These are phyloP conservation scores for Aspergillus neotritici DNA, from an alignment of 2,329 filamentous ascomycete genomes.

Conservation along the genomic window DNA sequence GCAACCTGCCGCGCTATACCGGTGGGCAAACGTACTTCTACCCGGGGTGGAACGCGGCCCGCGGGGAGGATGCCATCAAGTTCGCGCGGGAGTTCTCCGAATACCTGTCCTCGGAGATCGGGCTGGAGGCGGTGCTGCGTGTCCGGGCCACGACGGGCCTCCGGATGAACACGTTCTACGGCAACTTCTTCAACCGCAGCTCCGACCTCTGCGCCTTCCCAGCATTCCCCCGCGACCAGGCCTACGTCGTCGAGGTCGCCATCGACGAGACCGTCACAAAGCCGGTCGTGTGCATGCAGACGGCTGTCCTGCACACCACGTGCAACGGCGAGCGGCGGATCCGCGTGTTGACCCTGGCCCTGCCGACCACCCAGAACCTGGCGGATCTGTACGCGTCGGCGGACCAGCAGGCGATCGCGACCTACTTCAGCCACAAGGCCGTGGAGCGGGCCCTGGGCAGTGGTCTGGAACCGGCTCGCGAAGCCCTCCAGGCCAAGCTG, in stretches of 20 bases:
- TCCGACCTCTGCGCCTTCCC: conserved; percentile 97
- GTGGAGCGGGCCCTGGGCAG: conserved; percentile 82
- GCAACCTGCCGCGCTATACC: conserved; percentile 91
- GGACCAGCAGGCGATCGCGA: conserved; percentile 86
- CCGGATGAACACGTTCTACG: conserved; percentile 96
- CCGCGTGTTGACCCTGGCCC: conserved; percentile 83
- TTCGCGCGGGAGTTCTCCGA: conserved; percentile 96
- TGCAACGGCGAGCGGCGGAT: conserved; percentile 97
- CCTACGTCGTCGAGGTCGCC: conserved; percentile 95
- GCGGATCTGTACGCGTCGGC: conserved; percentile 91
- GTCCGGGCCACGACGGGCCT: conserved; percentile 92
- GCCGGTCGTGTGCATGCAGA: conserved; percentile 86
- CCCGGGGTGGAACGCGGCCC: conserved; percentile 91
- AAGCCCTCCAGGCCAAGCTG: conserved; percentile 84
- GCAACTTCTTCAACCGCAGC: conserved; percentile 98
- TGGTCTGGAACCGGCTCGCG: conserved; percentile 83
- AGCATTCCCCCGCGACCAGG: conserved; percentile 93
- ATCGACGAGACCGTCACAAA: conserved; percentile 93
- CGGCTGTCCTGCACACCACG: conserved; percentile 92
- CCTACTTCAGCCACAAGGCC: conserved; percentile 95
- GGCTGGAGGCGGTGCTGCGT: conserved; percentile 88
- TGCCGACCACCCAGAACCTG: conserved; percentile 86
- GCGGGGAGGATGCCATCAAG: conserved; percentile 93
- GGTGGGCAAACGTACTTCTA: conserved; percentile 99
- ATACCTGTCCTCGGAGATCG: conserved; percentile 93